These are phyloP conservation scores for Mycothermus thermophilus DNA, from an alignment of 495 filamentous ascomycete genomes.

Conservation along the genomic window DNA sequence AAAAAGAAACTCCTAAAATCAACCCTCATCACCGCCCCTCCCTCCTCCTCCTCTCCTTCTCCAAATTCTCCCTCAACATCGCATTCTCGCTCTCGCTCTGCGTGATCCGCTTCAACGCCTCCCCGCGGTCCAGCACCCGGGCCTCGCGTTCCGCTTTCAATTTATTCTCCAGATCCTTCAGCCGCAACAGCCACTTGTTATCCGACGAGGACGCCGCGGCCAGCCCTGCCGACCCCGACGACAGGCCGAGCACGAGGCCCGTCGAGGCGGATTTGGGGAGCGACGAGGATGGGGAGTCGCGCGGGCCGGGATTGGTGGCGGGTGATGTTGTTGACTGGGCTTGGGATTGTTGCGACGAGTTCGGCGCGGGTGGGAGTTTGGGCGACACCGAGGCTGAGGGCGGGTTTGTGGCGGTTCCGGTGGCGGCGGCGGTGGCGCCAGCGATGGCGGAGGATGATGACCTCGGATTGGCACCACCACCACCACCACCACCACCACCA, in stretches of 20 bases:
- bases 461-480: no score
- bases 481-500: no score
- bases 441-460: no score
- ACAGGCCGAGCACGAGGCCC: no score
- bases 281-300: background rate
- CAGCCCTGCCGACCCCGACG: background rate
- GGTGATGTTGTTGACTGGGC: background rate
- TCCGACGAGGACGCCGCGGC: constrained; percentile 25
- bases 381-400: background rate
- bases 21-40: background rate
- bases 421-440: background rate
- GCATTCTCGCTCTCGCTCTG: constrained; percentile 69
- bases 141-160: constrained; percentile 84
- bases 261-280: no score
- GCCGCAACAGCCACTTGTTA: constrained; percentile 65
- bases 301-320: background rate
- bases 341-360: no score
- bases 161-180: constrained; percentile 75
- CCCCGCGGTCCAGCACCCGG: constrained; percentile 66
- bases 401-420: background rate
- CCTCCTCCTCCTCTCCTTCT: constrained; percentile 16
- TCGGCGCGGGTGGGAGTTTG: no score
- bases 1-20: background rate
- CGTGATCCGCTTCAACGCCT: constrained; percentile 70
- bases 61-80: constrained; percentile 53